Evolutionary conservation across 495 filamentous ascomycete genomes (phyloP).

Genomic region (Beverwykella pulmonaria): DNA sequence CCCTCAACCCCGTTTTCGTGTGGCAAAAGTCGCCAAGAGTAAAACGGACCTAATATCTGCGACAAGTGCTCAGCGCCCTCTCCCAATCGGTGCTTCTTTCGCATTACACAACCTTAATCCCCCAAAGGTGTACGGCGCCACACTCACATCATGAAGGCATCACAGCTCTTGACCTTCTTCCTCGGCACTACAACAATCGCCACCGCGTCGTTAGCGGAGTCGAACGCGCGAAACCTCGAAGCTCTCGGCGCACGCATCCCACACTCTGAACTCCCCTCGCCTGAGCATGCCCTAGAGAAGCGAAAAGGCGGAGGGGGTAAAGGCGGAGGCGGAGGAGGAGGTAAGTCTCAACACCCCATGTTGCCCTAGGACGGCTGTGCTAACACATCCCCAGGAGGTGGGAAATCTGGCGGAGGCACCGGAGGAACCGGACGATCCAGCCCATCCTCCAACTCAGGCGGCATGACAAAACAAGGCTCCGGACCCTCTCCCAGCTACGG

Average conservation of each 20-base stretch:
- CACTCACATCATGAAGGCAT: conserved; percentile 25
- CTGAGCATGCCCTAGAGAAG: conserved; percentile 52
- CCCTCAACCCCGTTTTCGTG: neutral
- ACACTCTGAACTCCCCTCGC: conserved; percentile 25
- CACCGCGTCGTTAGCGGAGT: conserved; percentile 24
- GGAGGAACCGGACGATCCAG: conserved; percentile 18
- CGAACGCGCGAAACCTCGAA: conserved; percentile 24
- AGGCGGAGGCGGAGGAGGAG: conserved; percentile 52
- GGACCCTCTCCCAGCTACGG: conserved; percentile 64
- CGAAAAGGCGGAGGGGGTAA: conserved; percentile 55
- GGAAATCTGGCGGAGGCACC: conserved; percentile 27
- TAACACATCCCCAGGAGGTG: conserved; percentile 42
- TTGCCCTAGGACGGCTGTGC: neutral
- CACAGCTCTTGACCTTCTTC: conserved; percentile 16
- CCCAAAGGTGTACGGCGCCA: too few relatives aligned
- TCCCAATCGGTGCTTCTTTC: neutral
- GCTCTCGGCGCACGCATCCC: conserved; percentile 6
- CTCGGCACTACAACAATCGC: conserved; percentile 6
- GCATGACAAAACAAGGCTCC: conserved; percentile 66
- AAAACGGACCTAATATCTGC: neutral
- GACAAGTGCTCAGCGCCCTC: neutral
- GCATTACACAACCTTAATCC: neutral
- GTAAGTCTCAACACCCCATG: conserved; percentile 1
- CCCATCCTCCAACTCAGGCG: conserved; percentile 59
- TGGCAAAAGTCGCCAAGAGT: neutral